A percentile compares a stretch with the other conserved stretches of the same genome.
Conservation (phyloP, 78 protist genomes). For the Mastigamoeba balamuthi region DNA sequence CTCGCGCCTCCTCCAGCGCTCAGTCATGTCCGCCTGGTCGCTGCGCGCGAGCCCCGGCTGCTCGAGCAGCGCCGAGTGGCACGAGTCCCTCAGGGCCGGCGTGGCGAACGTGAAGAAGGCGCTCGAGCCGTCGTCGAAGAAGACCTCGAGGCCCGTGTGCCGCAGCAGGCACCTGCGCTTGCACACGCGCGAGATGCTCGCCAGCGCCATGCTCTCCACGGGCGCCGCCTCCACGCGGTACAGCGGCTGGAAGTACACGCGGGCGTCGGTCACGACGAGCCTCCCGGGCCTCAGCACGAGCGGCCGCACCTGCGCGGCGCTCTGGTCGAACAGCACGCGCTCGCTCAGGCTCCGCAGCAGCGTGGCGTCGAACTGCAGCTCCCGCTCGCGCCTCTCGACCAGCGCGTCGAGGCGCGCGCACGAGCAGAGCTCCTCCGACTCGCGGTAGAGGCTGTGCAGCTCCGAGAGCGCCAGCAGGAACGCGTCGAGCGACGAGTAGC, state of each 20-base stretch:
- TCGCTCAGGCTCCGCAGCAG: slow-evolving; percentile 31
- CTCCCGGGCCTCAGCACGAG: slow-evolving; percentile 67
- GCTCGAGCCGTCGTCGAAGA: slow-evolving; percentile 24
- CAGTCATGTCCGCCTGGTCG: slow-evolving; percentile 27
- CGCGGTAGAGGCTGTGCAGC: background rate
- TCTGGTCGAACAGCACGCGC: slow-evolving; percentile 8
- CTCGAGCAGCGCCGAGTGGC: slow-evolving; percentile 8
- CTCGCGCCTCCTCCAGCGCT: slow-evolving; percentile 61
- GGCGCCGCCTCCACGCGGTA: slow-evolving; percentile 42
- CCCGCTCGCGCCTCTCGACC: slow-evolving; percentile 25
- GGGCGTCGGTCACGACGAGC: slow-evolving; percentile 34
- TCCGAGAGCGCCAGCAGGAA: background rate
- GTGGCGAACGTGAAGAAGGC: background rate
- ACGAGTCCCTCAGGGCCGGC: background rate
- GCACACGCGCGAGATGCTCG: slow-evolving; percentile 9
- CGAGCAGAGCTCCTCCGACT: background rate
- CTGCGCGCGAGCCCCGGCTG: background rate
- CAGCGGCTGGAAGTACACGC: slow-evolving; percentile 71
- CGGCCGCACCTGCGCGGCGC: slow-evolving; percentile 52
- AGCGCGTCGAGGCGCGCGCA: background rate
- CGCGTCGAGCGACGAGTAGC: no score
- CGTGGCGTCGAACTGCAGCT: slow-evolving; percentile 13
- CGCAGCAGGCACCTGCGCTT: slow-evolving; percentile 45
- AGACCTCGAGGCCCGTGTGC: slow-evolving; percentile 35
- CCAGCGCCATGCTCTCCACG: slow-evolving; percentile 28